Evolutionary conservation across 192 early-diverging fungal species (phyloP).

Genomic region (Coemansia sp.): DNA sequence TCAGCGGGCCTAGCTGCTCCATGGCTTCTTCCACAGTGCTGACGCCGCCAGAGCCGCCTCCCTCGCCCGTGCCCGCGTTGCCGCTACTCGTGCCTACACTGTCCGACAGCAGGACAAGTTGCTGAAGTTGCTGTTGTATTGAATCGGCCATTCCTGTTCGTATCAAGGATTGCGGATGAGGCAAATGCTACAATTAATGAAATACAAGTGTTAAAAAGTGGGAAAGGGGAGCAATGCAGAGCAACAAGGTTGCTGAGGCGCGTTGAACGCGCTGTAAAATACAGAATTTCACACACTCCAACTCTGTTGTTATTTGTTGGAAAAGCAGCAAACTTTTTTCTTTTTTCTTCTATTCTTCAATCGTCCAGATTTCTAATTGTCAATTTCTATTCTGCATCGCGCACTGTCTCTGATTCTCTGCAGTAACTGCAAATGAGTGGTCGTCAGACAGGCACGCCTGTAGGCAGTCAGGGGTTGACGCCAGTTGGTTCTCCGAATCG

Average conservation of each 20-base stretch:
- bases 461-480: slow-evolving; percentile 37
- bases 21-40: slow-evolving; percentile 62
- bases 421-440: slow-evolving; percentile 8
- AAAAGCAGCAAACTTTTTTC: slow-evolving; percentile 3
- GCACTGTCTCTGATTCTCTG: too few species aligned
- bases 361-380: too few species aligned
- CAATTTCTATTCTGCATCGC: too few species aligned
- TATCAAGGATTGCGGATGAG: too few species aligned
- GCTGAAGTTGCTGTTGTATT: slow-evolving; percentile 53
- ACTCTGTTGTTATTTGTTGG: neutral
- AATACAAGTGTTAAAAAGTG: slow-evolving; percentile 3
- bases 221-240: neutral
- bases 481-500: slow-evolving; percentile 46
- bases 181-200: neutral
- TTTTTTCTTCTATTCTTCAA: slow-evolving; percentile 7
- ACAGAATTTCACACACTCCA: neutral
- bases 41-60: slow-evolving; percentile 25
- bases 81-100: slow-evolving; percentile 32
- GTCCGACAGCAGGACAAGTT: slow-evolving; percentile 51
- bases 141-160: slow-evolving; percentile 42
- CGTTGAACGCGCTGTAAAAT: neutral
- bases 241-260: neutral
- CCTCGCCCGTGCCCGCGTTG: slow-evolving; percentile 12
- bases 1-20: slow-evolving; percentile 80
- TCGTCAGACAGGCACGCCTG: slow-evolving; percentile 21